phyloP scores from a whole-genome alignment of 2,329 filamentous ascomycete genomes.

The Diaporthe australafricana region DNA sequence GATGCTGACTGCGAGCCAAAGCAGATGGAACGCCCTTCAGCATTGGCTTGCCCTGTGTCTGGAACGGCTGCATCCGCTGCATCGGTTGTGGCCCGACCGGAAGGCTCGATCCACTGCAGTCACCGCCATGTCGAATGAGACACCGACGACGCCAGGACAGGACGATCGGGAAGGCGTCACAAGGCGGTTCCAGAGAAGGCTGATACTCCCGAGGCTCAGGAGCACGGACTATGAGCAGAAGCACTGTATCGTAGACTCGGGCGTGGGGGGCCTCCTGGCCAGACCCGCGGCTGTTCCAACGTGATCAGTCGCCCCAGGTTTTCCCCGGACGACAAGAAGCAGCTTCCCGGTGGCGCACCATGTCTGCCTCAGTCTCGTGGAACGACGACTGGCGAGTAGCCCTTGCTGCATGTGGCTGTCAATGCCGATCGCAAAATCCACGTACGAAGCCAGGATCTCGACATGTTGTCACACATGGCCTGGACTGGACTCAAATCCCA shows the following conservation, averaged over 20 bases:
- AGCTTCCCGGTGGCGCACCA: constrained; percentile 10
- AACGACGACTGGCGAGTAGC: constrained; percentile 24
- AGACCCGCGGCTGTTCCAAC: constrained; percentile 15
- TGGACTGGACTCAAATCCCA: neutral
- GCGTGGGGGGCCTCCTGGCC: constrained; percentile 16
- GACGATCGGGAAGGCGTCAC: constrained; percentile 11
- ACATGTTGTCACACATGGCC: constrained; percentile 20
- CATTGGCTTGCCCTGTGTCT: neutral
- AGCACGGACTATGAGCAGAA: constrained; percentile 18
- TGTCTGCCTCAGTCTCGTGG: constrained; percentile 24
- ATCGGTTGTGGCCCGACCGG: constrained; percentile 15
- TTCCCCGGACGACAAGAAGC: constrained; percentile 17
- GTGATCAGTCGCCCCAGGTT: constrained; percentile 7
- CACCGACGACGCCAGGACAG: constrained; percentile 8
- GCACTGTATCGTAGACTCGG: constrained; percentile 1
- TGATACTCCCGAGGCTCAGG: constrained; percentile 22
- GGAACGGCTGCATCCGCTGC: constrained; percentile 8
- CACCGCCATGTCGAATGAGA: constrained; percentile 29
- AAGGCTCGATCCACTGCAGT: constrained; percentile 24
- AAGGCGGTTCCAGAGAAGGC: constrained; percentile 1
- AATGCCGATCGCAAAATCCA: constrained; percentile 2
- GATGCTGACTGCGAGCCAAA: constrained; percentile 22
- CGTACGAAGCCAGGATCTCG: constrained; percentile 18
- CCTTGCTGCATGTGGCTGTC: constrained; percentile 21
- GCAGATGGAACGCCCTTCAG: neutral